Conservation (phyloP, 2,329 filamentous ascomycete genomes). For the Domatiomyces globalis region DNA sequence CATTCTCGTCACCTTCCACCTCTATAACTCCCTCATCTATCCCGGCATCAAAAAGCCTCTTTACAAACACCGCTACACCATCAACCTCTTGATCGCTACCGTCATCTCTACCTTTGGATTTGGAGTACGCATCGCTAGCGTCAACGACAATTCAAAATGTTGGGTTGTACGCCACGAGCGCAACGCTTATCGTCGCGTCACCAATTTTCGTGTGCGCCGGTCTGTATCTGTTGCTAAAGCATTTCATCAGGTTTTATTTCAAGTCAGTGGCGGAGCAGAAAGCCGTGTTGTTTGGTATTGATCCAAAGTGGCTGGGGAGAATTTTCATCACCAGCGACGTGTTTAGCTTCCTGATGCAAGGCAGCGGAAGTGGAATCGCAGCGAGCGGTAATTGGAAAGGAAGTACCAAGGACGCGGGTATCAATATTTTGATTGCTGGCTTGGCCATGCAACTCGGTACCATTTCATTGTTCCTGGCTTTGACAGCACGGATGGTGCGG, state of each 20-base stretch:
- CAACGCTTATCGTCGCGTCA: constrained; percentile 34
- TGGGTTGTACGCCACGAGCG: constrained; percentile 27
- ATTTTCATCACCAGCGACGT: constrained; percentile 36
- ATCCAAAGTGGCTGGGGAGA: constrained; percentile 28
- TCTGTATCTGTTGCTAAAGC: constrained; percentile 39
- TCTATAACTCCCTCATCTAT: constrained; percentile 30
- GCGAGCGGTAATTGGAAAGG: constrained; percentile 33
- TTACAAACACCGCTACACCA: constrained; percentile 26
- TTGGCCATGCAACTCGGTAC: constrained; percentile 20
- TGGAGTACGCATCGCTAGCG: constrained; percentile 26
- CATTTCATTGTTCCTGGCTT: constrained; percentile 19
- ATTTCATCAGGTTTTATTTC: constrained; percentile 30
- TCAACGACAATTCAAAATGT: constrained; percentile 23
- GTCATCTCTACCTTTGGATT: constrained; percentile 33
- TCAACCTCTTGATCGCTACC: constrained; percentile 31
- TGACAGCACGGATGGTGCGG: constrained; percentile 16
- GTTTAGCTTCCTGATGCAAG: constrained; percentile 33
- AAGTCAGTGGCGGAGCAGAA: constrained; percentile 20
- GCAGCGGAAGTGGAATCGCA: constrained; percentile 32
- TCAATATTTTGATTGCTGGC: constrained; percentile 16
- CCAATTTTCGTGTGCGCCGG: constrained; percentile 38
- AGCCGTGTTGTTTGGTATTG: constrained; percentile 23
- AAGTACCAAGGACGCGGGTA: constrained; percentile 7
- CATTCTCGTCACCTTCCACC: constrained; percentile 26
- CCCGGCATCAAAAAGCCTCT: constrained; percentile 23